Conservation (phyloP, 495 filamentous ascomycete genomes). For the Aspergillus wentii region DNA sequence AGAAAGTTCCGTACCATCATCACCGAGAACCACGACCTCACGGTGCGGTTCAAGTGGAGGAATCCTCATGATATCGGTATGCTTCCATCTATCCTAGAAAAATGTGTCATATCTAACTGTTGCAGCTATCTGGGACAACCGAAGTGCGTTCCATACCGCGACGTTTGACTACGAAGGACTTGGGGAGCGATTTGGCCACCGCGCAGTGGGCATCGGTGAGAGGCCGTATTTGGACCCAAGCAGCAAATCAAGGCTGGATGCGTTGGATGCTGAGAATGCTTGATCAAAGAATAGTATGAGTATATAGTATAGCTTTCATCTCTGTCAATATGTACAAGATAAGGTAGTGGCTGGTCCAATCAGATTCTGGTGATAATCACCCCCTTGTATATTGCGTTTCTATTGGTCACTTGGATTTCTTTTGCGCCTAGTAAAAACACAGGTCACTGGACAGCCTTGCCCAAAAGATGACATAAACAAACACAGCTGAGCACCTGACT, state of each 20-base stretch:
- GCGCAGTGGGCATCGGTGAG: slow-evolving; percentile 65
- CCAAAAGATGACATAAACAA: too few species aligned
- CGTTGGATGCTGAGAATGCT: too few species aligned
- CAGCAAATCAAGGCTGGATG: slow-evolving; percentile 41
- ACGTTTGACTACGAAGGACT: slow-evolving; percentile 63
- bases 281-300: too few species aligned
- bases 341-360: too few species aligned
- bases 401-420: too few species aligned
- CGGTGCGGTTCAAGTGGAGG: slow-evolving; percentile 63
- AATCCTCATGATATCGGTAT: slow-evolving; percentile 50
- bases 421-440: too few species aligned
- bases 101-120: neutral
- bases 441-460: too few species aligned
- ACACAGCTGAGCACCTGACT: too few species aligned
- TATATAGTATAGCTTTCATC: too few species aligned
- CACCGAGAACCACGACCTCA: slow-evolving; percentile 74
- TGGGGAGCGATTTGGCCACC: slow-evolving; percentile 52
- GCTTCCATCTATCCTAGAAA: slow-evolving; percentile 1
- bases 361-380: too few species aligned
- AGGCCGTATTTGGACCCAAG: slow-evolving; percentile 58
- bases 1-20: slow-evolving; percentile 59
- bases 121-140: slow-evolving; percentile 75
- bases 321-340: too few species aligned
- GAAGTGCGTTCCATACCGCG: slow-evolving; percentile 63
- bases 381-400: too few species aligned